phyloP scores from a whole-genome alignment of 1,139 yeast genomes.

The Sugiyamaella paludigena region DNA sequence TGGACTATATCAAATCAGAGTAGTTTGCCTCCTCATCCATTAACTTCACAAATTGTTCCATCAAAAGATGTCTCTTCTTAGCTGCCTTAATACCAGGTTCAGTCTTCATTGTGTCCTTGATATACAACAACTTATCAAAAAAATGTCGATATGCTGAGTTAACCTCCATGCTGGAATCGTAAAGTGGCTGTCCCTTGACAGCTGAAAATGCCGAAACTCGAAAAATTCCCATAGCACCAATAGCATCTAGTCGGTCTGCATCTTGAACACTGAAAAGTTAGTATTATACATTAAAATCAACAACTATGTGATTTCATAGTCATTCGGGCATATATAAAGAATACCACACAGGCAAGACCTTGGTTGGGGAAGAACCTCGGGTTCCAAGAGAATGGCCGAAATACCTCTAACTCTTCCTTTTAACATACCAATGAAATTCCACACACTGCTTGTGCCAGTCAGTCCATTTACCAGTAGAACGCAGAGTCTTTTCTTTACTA shows the following conservation, averaged over 20 bases:
- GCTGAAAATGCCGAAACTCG: slow-evolving; percentile 39
- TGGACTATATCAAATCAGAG: too few relatives aligned
- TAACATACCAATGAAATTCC: slow-evolving; percentile 34
- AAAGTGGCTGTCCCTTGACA: slow-evolving; percentile 31
- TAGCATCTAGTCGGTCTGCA: slow-evolving; percentile 42
- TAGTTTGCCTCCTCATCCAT: too few relatives aligned
- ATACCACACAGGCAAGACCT: not conserved
- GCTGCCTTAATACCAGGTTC: slow-evolving; percentile 32
- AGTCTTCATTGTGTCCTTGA: slow-evolving; percentile 35
- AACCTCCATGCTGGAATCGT: slow-evolving; percentile 18
- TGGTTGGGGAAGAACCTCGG: too few relatives aligned
- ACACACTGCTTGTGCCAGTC: slow-evolving; percentile 31
- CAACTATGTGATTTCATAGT: too few relatives aligned
- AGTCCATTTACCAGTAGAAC: slow-evolving; percentile 30
- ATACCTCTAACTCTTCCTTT: too few relatives aligned
- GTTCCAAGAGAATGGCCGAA: too few relatives aligned
- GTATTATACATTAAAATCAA: too few relatives aligned
- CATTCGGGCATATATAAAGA: too few relatives aligned
- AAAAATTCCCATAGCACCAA: slow-evolving; percentile 40
- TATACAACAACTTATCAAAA: slow-evolving; percentile 33
- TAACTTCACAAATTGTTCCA: slow-evolving; percentile 16
- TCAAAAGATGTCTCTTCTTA: slow-evolving; percentile 29
- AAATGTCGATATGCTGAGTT: slow-evolving; percentile 33
- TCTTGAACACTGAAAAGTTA: slow-evolving; percentile 34
- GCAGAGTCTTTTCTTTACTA: slow-evolving; percentile 32